Conservation (phyloP, 345 rosid genomes). For the Eucalyptus polybractea region DNA sequence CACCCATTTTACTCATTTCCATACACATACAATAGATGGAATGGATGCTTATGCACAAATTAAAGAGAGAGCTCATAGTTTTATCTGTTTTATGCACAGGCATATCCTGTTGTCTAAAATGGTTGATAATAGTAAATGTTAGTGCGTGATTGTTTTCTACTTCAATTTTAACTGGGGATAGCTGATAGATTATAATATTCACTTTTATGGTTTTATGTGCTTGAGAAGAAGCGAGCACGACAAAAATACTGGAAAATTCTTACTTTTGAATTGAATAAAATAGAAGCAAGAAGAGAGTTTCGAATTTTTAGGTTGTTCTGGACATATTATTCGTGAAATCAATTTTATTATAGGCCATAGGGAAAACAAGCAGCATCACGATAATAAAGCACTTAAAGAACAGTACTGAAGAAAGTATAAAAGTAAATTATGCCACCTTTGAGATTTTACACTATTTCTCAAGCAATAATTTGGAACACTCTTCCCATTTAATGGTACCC, state of each 20-base stretch:
- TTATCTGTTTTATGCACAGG: neutral
- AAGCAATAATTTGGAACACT: neutral
- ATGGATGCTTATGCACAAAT: neutral
- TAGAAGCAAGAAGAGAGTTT: neutral
- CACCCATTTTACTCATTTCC: neutral
- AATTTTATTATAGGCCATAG: neutral
- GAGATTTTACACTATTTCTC: neutral
- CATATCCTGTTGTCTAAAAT: neutral
- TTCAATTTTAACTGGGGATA: neutral
- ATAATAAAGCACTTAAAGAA: neutral
- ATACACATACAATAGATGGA: neutral
- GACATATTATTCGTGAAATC: neutral
- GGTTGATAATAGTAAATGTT: neutral
- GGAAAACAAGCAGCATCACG: neutral
- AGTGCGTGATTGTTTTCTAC: neutral
- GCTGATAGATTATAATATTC: neutral
- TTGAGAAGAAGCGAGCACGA: neutral
- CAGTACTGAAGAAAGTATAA: neutral
- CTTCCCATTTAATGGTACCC: neutral
- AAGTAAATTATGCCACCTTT: neutral
- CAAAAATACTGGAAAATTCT: neutral
- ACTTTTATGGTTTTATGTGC: neutral
- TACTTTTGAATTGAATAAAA: neutral
- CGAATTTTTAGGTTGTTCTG: neutral
- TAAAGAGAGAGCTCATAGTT: neutral